Conservation (phyloP, 1,284 basidiomycete species). For the Fistulinella cinereoalba region DNA sequence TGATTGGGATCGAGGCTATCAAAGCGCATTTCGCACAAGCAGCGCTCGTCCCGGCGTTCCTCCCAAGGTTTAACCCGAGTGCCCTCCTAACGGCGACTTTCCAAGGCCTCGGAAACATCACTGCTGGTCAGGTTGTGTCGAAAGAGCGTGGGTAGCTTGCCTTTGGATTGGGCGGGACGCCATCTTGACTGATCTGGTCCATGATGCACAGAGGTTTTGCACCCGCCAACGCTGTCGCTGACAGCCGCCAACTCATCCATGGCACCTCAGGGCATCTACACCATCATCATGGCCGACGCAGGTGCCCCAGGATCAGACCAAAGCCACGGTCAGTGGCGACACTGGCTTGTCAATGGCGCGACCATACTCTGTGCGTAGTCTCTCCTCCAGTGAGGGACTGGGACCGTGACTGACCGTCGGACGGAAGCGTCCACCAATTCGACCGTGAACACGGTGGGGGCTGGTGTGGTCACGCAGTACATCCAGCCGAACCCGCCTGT, state of each 20-base stretch:
- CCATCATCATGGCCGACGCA: conserved; percentile 72
- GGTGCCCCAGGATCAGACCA: conserved; percentile 57
- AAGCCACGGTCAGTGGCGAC: conserved; percentile 58
- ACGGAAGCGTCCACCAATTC: conserved; percentile 28
- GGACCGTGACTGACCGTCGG: conserved; percentile 2
- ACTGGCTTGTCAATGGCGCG: conserved; percentile 78
- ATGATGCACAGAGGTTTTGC: conserved; percentile 45
- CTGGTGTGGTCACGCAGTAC: conserved; percentile 63
- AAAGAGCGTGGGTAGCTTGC: conserved; percentile 47
- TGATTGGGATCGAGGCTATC: conserved; percentile 49
- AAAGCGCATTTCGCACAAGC: conserved; percentile 60
- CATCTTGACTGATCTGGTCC: neutral
- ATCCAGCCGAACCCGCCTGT: conserved; percentile 68
- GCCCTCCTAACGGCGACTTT: conserved; percentile 55
- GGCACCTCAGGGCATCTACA: conserved; percentile 48
- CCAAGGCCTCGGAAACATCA: conserved; percentile 45
- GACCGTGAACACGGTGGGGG: conserved; percentile 47
- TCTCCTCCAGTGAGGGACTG: neutral
- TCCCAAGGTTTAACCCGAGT: conserved; percentile 55
- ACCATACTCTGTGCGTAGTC: conserved; percentile 41
- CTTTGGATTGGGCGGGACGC: neutral
- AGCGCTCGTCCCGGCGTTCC: conserved; percentile 55
- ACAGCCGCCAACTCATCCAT: conserved; percentile 47
- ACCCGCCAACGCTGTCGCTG: conserved; percentile 49
- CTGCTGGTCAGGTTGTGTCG: conserved; percentile 58